Base-by-base conservation (phyloP, 306 rosid genomes). In the Vicia sativa region DNA sequence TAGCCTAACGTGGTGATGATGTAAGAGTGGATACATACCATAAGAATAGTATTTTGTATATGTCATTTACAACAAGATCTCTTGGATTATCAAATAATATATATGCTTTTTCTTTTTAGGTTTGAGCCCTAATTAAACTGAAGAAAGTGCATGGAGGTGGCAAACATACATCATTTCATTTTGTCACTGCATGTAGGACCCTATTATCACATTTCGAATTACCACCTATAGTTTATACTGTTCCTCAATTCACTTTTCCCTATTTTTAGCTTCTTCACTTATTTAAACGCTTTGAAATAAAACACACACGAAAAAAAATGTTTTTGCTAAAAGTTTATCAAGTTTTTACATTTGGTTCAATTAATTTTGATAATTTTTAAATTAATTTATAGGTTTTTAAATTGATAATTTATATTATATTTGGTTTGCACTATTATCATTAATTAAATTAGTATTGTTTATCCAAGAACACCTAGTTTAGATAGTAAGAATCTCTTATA, bases 91-190 rank as follows among this genome's bases (percentile, higher is more conserved):
- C 19, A 57, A 58, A 68, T 63, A 57, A 23, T 73, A 23, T 53
- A 16, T 63, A 60, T 21, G 23, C 63, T 61, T 68, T 25, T 62
- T 39, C 11, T 16, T 57, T 86, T 71, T 35, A 43, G 49, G 71
- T 65, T 81, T 71, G 73, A 81, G 61, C 41, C 53, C 57, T 79
- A 72, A 75, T 77, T 75, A 60, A 80, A 70, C 18, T 49, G 73
- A 66, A 39, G 62, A 80, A 65, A 72, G 71, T 58, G 43, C 53
- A 55, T 28, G 81, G 76, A 34, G 84, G 89, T 90, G 95, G 96
- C 84, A 64, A 90, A 87, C 95, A 87, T 31, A 71, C 82, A 90
- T 90, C 96, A 90, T 90, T 90, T 90, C 90, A 19, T 87, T n/a
- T 90, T 90, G 95, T 87, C 96, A 82, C 80, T 80, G 72, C 74